Base-by-base conservation (phyloP, 2,329 filamentous ascomycete genomes). In the Pseudocercospora eumusae region DNA sequence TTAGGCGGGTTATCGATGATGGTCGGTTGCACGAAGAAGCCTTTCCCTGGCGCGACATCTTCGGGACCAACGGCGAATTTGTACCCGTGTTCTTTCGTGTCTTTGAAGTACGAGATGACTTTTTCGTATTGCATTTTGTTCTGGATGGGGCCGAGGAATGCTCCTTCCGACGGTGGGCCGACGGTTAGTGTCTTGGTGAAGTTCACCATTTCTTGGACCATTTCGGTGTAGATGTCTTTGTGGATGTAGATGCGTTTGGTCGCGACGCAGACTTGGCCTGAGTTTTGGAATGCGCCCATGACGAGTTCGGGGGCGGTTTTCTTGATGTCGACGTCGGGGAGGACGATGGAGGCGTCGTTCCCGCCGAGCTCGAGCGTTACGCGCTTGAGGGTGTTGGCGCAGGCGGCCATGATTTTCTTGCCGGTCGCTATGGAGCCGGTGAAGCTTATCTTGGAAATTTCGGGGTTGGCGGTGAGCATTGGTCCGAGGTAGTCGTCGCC, bases 401-500 rank as follows among this genome's bases (percentile, higher is more conserved):
- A 81, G n/a, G 79, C 81, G 59, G 80, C 80, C 79, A 86, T 82
- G 58, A 88, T 82, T 72, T 81, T 81, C 77, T 87, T 87, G 9
- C 86, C 86, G 0, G 84, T 87, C 0, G 79, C 77, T 6, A 79
- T 84, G 10, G 83, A 86, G 2, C 86, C 86, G 0, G 86, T 88
- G 74, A 89, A 89, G 66, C 79, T 81, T 70, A 89, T 83, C 78
- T 87, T 88, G 60, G 82, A 79, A 59, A 88, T 81, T 20, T 79
- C 83, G 0, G 84, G 83, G 68, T 88, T 86, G n/a, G 71, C 73
- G 0, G 84, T 86, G 56, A 88, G 72, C 79, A 79, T 80, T 0
- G 83, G 84, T 3, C 86, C 86, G 5, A 89, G 80, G 45, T 79
- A 77, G 66, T 88, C 85, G 56, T 84, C 84, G 6, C 86, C 86